Base-by-base conservation (phyloP, 2,329 filamentous ascomycete genomes). In the Fusarium sororula region DNA sequence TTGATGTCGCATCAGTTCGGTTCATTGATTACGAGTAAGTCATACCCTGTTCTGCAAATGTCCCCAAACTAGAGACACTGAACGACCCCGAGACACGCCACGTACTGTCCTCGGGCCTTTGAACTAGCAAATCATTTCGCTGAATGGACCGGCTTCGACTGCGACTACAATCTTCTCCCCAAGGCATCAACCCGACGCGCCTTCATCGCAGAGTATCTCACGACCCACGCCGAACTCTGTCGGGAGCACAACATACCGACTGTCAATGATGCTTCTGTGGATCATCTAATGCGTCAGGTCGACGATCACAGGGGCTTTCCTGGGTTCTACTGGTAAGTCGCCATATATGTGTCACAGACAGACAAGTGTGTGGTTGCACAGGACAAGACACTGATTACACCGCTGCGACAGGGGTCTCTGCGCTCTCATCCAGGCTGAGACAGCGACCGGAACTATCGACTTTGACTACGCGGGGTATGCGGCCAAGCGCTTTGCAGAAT, bases 21-120 rank as follows among this genome's bases (percentile, higher is more conserved):
- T 76, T 76, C 64, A 76, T 76, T 37, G 74, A 76, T 44, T 76
- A 76, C 66, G 74, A 76, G 74, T 76, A 63, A 59, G 74, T 67
- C 28, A 48, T 20, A 66, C 64, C 50, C 32, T 50, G 20, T 18
- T 15, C 51, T 41, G 37, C 50, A 42, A n/a, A 50, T 30, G 45
- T 54, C 47, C 30, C 39, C 35, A 5, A 17, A 37, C 10, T 6
- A 53, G 18, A 28, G 39, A 41, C 48, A 30, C 26, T 24, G 48
- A 59, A n/a, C 41, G 55, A 26, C 63, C 24, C 11, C 18, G n/a
- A 76, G 74, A 63, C 74, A 76, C 55, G 69, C 74, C 41, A 76
- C 74, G 9, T 75, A 71, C n/a, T 76, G 72, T 18, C 72, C 74
- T 18, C 63, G 63, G 55, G 74, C 74, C 26, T 76, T 76, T 51